Evolutionary conservation across 768 basidiomycete species (phyloP), one percentile per base, ranked within the genome.

Genomic region (Tubosaeta sp.): DNA sequence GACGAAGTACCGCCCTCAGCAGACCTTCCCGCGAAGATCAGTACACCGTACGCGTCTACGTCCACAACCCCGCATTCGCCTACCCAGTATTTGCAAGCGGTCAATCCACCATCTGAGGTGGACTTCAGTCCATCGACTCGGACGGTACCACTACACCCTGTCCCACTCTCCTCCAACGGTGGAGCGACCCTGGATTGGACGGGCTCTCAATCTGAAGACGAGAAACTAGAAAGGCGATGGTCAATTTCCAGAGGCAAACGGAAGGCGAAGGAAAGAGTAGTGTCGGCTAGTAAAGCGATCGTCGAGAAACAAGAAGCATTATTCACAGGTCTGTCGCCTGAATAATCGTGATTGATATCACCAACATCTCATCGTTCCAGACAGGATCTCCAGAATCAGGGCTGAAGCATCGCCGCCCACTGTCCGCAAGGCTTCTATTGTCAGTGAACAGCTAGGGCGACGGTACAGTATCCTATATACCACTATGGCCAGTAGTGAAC

Each of bases 111-210:
- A 4, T 55, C 77, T 3, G 85, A 87, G 39, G 73, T 88, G 25
- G 86, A 88, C 63, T 88, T 86, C 62, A 81, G 84, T 58, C 86
- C 86, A 22, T 82, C 84, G 1, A 80, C 80, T 7, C 76, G 78
- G 17, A 58, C 69, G 29, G 65, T 61, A 11, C 72, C 73, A 32
- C 59, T 63, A 4, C 86, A 88, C 60, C 88, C 88, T 12, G 78
- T 90, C 9, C 88, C 88, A 0, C 69, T 78, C 6, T 88, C 87
- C 8, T 74, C 76, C 6, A 80, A 89, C 62, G 82, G 85, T 51
- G 88, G 88, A 6, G 70, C 73, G 26, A 86, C 86, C 1, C 69
- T 90, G 33, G 88, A 91, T 60, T 91, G 88, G 88, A 76, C 79
- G n/a, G 75, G 78, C n/a, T 65, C 74, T 27, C 66, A 66, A 13